These are phyloP conservation scores for Trichoderma guizhouense DNA, from an alignment of 2,329 filamentous ascomycete species.

Conservation along the genomic window DNA sequence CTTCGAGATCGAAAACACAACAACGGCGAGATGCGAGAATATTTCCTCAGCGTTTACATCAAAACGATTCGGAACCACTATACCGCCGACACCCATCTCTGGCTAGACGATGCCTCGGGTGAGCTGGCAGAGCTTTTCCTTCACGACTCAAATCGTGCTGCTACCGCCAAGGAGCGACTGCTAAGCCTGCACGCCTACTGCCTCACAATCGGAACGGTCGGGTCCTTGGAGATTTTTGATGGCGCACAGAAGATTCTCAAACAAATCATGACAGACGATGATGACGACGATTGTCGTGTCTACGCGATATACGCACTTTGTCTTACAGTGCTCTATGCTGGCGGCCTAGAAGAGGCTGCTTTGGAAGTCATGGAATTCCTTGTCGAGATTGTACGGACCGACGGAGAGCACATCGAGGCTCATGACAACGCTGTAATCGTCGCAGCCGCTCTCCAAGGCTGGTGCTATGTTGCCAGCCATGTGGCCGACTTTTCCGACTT, in stretches of 20 bases:
- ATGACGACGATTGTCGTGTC: slow-evolving; percentile 60
- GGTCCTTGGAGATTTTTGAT: slow-evolving; percentile 46
- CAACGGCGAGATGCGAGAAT: slow-evolving; percentile 66
- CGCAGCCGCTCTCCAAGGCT: slow-evolving; percentile 69
- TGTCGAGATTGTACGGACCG: slow-evolving; percentile 73
- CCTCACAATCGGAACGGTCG: slow-evolving; percentile 65
- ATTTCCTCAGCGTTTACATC: slow-evolving; percentile 33
- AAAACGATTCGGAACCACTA: slow-evolving; percentile 53
- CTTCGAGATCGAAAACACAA: slow-evolving; percentile 74
- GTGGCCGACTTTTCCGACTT: slow-evolving; percentile 70
- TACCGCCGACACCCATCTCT: slow-evolving; percentile 32
- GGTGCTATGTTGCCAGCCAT: slow-evolving; percentile 76
- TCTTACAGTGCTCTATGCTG: slow-evolving; percentile 71
- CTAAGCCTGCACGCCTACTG: slow-evolving; percentile 70
- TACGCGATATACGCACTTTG: slow-evolving; percentile 75
- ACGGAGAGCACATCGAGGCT: slow-evolving; percentile 70
- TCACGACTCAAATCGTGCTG: slow-evolving; percentile 66
- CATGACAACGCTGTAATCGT: slow-evolving; percentile 69
- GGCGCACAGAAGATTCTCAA: slow-evolving; percentile 29
- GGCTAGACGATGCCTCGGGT: slow-evolving; percentile 55
- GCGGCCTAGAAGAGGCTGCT: slow-evolving; percentile 64
- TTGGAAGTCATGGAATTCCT: slow-evolving; percentile 72
- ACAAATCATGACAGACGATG: slow-evolving; percentile 46
- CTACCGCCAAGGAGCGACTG: slow-evolving; percentile 65
- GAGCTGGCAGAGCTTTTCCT: slow-evolving; percentile 63